These are phyloP conservation scores for Clarireedia sp. DNA, from an alignment of 2,329 filamentous ascomycete species.

Conservation along the genomic window DNA sequence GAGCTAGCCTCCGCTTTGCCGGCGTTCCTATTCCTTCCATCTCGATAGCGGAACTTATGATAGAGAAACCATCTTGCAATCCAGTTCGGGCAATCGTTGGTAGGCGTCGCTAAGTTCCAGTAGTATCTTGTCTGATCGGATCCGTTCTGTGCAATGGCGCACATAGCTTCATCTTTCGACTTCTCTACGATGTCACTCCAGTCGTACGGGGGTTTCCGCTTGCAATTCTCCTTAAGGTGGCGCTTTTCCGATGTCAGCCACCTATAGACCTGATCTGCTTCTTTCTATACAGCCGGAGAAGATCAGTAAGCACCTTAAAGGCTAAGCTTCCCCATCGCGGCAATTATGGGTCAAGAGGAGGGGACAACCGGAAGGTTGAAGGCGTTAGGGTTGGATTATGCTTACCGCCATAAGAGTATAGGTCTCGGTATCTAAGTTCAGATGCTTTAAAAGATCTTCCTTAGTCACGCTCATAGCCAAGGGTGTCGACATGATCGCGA, in stretches of 20 bases:
- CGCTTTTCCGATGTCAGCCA: conserved; percentile 24
- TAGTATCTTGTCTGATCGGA: conserved; percentile 22
- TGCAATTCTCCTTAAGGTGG: conserved; percentile 28
- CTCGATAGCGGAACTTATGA: conserved; percentile 30
- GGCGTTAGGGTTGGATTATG: background rate
- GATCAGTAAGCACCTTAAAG: conserved; percentile 20
- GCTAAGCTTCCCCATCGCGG: background rate
- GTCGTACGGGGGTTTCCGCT: conserved; percentile 27
- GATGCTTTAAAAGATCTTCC: conserved; percentile 25
- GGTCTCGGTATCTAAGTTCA: conserved; percentile 22
- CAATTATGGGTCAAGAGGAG: background rate
- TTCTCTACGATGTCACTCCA: conserved; percentile 29
- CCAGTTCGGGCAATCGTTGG: conserved; percentile 26
- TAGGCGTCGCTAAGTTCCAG: conserved; percentile 22
- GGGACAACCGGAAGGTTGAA: background rate
- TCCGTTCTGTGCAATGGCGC: conserved; percentile 18
- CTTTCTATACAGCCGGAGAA: conserved; percentile 22
- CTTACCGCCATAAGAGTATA: conserved; percentile 29
- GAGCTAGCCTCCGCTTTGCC: background rate
- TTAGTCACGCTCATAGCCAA: conserved; percentile 28
- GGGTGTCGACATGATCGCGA: conserved; percentile 1
- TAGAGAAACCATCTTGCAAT: conserved; percentile 30
- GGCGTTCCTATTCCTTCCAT: conserved; percentile 26
- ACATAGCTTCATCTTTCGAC: conserved; percentile 28
- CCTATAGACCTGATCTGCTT: conserved; percentile 26